These are phyloP conservation scores for Tilletia setariae DNA, from an alignment of 1,284 basidiomycete species.

Conservation along the genomic window DNA sequence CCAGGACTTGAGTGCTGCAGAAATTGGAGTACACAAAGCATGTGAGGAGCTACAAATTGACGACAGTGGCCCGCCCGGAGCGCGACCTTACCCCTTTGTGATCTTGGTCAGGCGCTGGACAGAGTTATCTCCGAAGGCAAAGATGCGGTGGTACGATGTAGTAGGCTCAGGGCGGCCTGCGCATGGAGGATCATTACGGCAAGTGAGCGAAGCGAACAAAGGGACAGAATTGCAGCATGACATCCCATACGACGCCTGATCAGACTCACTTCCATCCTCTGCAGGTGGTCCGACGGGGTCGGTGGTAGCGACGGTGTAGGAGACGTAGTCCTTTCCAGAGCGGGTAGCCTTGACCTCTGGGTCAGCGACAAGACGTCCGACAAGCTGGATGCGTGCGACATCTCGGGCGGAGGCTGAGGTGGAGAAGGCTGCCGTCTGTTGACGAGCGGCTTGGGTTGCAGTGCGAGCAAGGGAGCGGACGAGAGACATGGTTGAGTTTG, in stretches of 20 bases:
- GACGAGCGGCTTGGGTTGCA: not conserved
- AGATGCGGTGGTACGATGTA: slow-evolving; percentile 44
- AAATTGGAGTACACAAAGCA: slow-evolving; percentile 3
- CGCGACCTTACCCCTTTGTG: slow-evolving; percentile 36
- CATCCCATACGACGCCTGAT: no score
- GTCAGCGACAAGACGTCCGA: slow-evolving; percentile 48
- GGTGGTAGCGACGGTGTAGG: slow-evolving; percentile 49
- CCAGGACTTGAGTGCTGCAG: slow-evolving; percentile 38
- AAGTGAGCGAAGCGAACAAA: not conserved
- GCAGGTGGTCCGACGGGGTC: slow-evolving; percentile 45
- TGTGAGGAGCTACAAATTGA: not conserved
- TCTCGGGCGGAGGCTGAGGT: slow-evolving; percentile 35
- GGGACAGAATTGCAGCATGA: not conserved
- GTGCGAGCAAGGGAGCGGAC: not conserved
- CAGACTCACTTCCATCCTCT: slow-evolving; percentile 31
- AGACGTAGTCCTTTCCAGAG: slow-evolving; percentile 51
- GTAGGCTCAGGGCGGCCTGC: slow-evolving; percentile 21
- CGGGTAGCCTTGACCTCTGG: slow-evolving; percentile 47
- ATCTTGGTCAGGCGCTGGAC: slow-evolving; percentile 41
- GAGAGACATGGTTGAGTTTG: not conserved
- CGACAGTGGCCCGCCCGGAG: not conserved
- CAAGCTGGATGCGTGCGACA: slow-evolving; percentile 47
- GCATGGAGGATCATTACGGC: not conserved
- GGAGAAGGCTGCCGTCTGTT: slow-evolving; percentile 27
- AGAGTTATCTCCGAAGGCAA: slow-evolving; percentile 42